Evolutionary conservation across 2,329 filamentous ascomycete genomes (phyloP).

Genomic region (Aspergillus caelatus): DNA sequence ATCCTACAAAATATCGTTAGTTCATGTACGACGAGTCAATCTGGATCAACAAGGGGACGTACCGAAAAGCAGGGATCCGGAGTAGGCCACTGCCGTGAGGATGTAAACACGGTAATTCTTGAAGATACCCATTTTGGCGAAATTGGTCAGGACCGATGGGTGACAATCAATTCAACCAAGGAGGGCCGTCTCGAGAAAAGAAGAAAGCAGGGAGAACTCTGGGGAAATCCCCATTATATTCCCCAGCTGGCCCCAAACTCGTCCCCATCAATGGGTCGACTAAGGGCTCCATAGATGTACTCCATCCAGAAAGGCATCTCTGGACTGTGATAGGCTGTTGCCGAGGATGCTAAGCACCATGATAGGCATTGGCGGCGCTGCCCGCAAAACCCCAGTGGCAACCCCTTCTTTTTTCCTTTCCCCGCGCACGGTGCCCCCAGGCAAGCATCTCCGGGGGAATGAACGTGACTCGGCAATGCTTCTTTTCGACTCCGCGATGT

Average conservation of each 20-base stretch:
- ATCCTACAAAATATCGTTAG: slow-evolving; percentile 30
- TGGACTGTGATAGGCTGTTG: neutral
- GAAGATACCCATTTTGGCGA: slow-evolving; percentile 31
- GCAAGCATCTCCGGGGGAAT: slow-evolving; percentile 11
- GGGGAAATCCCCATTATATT: neutral
- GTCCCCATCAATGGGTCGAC: neutral
- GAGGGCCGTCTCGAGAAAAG: slow-evolving; percentile 5
- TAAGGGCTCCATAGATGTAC: neutral
- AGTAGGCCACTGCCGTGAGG: slow-evolving; percentile 47
- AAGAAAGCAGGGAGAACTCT: neutral
- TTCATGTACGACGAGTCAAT: neutral
- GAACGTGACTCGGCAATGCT: slow-evolving; percentile 9
- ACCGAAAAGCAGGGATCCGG: slow-evolving; percentile 50
- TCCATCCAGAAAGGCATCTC: slow-evolving; percentile 3
- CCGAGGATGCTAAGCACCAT: slow-evolving; percentile 3
- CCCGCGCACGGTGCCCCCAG: slow-evolving; percentile 11
- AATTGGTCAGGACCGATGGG: slow-evolving; percentile 3
- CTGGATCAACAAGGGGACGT: slow-evolving; percentile 8
- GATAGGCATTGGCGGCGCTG: neutral
- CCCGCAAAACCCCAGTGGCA: slow-evolving; percentile 11
- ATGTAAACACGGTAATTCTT: slow-evolving; percentile 50
- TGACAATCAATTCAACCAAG: slow-evolving; percentile 3
- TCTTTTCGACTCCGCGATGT: slow-evolving; percentile 10
- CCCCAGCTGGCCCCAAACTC: neutral
- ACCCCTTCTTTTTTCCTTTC: slow-evolving; percentile 10